Percentiles rank a stretch among this genome's conserved stretches.
phyloP scores from a whole-genome alignment of 2,329 filamentous ascomycete species.

The Teratosphaeriaceae sp. region DNA sequence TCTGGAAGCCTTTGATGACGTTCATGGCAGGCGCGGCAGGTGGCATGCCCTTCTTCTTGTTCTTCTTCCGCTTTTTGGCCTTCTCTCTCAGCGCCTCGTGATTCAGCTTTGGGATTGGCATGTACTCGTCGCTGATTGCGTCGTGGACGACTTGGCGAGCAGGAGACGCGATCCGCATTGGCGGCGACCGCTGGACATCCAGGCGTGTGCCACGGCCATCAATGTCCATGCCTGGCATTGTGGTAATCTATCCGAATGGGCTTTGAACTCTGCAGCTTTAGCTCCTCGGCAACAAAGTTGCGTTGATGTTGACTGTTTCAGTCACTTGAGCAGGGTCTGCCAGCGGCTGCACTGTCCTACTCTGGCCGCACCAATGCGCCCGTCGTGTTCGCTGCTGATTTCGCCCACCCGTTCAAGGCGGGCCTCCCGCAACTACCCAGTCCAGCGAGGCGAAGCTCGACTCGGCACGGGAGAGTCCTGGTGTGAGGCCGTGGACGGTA shows the following conservation, averaged over 20 bases:
- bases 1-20: constrained; percentile 44
- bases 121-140: constrained; percentile 10
- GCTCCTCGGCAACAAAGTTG: neutral
- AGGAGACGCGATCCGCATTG: constrained; percentile 26
- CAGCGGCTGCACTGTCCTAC: too few relatives aligned
- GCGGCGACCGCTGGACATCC: constrained; percentile 23
- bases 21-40: constrained; percentile 33
- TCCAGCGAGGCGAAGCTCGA: constrained; percentile 43
- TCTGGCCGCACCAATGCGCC: neutral
- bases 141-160: constrained; percentile 20
- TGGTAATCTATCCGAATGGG: too few relatives aligned
- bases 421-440: constrained; percentile 44
- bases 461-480: constrained; percentile 33
- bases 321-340: constrained; percentile 2
- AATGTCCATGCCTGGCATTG: constrained; percentile 33
- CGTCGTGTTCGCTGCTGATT: constrained; percentile 20
- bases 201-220: constrained; percentile 19
- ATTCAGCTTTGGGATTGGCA: constrained; percentile 26
- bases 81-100: constrained; percentile 30
- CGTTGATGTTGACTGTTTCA: neutral
- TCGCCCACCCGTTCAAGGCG: constrained; percentile 50
- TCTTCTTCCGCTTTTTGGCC: constrained; percentile 34
- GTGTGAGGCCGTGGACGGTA: constrained; percentile 25
- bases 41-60: constrained; percentile 30
- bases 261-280: neutral